These are phyloP conservation scores for Neurospora sp. DNA, from an alignment of 495 filamentous ascomycete species.

Conservation along the genomic window DNA sequence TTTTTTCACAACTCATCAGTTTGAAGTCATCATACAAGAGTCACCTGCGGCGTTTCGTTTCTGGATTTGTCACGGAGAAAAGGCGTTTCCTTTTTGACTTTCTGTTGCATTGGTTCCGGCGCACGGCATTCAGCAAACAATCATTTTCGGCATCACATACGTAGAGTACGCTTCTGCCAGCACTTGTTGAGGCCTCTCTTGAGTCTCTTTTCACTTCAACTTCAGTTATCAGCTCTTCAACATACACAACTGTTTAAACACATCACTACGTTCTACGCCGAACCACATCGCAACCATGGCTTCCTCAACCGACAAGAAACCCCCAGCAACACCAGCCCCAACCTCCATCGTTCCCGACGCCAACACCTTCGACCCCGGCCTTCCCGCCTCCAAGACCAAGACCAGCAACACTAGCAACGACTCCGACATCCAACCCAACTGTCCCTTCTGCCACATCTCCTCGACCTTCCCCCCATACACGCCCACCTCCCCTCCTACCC, in stretches of 20 bases:
- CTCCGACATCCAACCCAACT: conserved; percentile 18
- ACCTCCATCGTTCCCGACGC: not conserved
- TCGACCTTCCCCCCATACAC: conserved; percentile 33
- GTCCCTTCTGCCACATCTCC: conserved; percentile 62
- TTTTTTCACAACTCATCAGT: not conserved
- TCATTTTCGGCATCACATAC: not conserved
- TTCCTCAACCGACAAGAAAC: not conserved
- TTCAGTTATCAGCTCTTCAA: not conserved
- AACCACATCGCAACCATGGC: not conserved
- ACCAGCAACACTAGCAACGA: not conserved
- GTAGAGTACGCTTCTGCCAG: not conserved
- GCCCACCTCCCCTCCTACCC: conserved; percentile 24
- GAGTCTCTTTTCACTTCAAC: not conserved
- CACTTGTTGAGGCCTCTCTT: not conserved
- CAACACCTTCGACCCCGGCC: conserved; percentile 7
- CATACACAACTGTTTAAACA: not conserved
- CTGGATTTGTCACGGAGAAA: not conserved
- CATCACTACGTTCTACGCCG: not conserved
- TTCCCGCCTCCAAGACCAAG: not conserved
- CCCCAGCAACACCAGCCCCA: not conserved
- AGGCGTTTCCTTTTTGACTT: not conserved
- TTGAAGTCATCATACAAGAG: not conserved
- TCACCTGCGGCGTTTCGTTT: not conserved
- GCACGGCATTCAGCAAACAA: not conserved
- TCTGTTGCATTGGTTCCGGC: not conserved